Base-by-base conservation (phyloP, 176 grass and related monocot species). In the Phyllostachys edulis region DNA sequence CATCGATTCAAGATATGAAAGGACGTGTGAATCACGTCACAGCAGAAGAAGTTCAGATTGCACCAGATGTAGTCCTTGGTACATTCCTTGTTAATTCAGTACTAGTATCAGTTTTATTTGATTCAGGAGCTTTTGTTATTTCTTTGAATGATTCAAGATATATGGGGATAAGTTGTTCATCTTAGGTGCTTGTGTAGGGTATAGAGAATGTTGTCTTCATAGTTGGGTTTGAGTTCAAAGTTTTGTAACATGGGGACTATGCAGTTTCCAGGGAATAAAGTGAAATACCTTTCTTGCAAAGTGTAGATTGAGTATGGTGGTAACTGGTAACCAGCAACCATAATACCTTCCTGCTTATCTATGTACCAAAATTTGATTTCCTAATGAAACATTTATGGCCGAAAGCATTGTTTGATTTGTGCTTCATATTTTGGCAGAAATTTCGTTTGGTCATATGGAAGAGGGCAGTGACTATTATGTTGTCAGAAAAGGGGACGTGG, bases 381-480 rank as follows among this genome's bases (percentile, higher is more conserved):
- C 27, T 46, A 11, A 79, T 37, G 27, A 27, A 50, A 70, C 23
- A 70, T 63, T 45, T 70, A 2, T 63, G 4, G 9, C 41, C 24
- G 56, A 54, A 27, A 44, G 36, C 15, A 17, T 64, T 52, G 23
- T 51, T 37, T 83, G 34, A 83, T 18, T 20, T 64, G 0, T 17
- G 9, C 56, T 41, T 77, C 63, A 32, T 85, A 14, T 79, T 78
- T 59, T 47, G 13, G 47, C 84, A 87, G 79, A 59, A 29, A 47
- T 27, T 13, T 26, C 50, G 7, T 27, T 65, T 47, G n/a, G 38
- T 45, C 4, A 5, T 40, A 91, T 91, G 90, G 90, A 91, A 78
- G 87, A 92, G 80, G 79, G 86, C 34, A 75, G 65, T 29, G 54
- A 85, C 41, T 92, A 89, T 49, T 89, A 89, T 84, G 69, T 89